Percentiles rank a stretch among this genome's conserved stretches.
Evolutionary conservation across 805 yeast species (phyloP).

Genomic region (Komagataella phaffii): DNA sequence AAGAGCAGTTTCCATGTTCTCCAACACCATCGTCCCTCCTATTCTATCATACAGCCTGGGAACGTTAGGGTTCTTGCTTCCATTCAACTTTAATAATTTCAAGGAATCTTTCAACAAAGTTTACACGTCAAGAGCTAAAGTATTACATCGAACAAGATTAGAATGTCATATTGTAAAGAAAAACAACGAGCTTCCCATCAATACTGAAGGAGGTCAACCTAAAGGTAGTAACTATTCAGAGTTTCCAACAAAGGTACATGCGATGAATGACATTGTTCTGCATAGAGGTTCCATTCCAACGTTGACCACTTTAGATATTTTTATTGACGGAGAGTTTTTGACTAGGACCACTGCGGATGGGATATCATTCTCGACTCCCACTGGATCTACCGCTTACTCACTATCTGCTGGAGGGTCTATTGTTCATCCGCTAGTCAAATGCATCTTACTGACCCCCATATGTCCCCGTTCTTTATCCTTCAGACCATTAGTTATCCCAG

Average conservation of each 20-base stretch:
- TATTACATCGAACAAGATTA: conserved; percentile 63
- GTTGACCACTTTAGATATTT: conserved; percentile 71
- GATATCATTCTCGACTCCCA: conserved; percentile 73
- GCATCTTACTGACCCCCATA: conserved; percentile 75
- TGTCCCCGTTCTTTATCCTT: conserved; percentile 89
- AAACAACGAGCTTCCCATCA: conserved; percentile 2
- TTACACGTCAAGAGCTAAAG: conserved; percentile 54
- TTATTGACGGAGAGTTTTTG: conserved; percentile 68
- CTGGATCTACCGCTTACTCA: conserved; percentile 92
- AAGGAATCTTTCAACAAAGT: conserved; percentile 50
- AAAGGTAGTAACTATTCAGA: conserved; percentile 2
- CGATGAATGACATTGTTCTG: conserved; percentile 84
- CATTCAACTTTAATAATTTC: conserved; percentile 64
- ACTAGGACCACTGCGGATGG: conserved; percentile 94
- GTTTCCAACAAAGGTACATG: conserved; percentile 36
- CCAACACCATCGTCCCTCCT: conserved; percentile 69
- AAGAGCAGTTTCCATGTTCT: conserved; percentile 70
- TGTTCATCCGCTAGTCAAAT: conserved; percentile 78
- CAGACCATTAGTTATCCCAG: conserved; percentile 75
- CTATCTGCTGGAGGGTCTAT: conserved; percentile 86
- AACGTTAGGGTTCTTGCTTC: conserved; percentile 78
- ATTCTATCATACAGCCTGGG: conserved; percentile 83
- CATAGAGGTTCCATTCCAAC: conserved; percentile 87
- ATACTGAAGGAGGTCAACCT: neutral
- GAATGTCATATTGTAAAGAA: conserved; percentile 55